Evolutionary conservation across 495 filamentous ascomycete species (phyloP).

Genomic region (Penicillium angulare): DNA sequence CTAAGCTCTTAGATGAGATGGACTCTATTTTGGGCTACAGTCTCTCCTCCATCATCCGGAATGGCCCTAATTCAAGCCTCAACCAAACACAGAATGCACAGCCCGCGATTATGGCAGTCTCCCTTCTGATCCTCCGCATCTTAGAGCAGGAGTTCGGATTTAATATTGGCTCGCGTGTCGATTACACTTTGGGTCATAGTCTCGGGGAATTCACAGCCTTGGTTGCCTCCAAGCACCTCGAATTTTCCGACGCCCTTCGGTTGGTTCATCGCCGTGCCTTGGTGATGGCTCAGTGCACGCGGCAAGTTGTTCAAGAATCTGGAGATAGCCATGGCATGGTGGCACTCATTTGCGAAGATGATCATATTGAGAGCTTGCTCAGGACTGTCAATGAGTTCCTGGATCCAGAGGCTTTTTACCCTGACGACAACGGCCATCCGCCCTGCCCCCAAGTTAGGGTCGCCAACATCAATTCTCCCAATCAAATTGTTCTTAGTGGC

Average conservation of each 20-base stretch:
- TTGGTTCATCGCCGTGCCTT: conserved; percentile 79
- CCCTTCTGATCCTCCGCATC: conserved; percentile 84
- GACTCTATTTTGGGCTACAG: conserved; percentile 67
- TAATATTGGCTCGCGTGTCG: conserved; percentile 60
- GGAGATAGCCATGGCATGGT: conserved; percentile 88
- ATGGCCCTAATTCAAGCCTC: conserved; percentile 72
- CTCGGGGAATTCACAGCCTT: conserved; percentile 94
- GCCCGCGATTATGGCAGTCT: conserved; percentile 94
- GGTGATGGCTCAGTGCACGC: conserved; percentile 77
- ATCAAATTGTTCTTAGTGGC: conserved; percentile 92
- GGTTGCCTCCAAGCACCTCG: conserved; percentile 74
- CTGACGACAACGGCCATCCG: conserved; percentile 62
- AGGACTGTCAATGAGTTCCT: conserved; percentile 77
- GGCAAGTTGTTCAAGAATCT: conserved; percentile 55
- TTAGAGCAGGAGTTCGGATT: conserved; percentile 85
- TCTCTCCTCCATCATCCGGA: conserved; percentile 73
- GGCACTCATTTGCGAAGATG: conserved; percentile 81
- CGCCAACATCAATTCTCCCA: conserved; percentile 92
- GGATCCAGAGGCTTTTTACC: conserved; percentile 57
- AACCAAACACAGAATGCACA: conserved; percentile 86
- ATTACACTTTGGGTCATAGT: conserved; percentile 87
- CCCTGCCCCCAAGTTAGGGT: conserved; percentile 85
- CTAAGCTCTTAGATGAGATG: conserved; percentile 75
- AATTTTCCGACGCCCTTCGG: conserved; percentile 71
- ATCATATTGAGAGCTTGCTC: conserved; percentile 66